A percentile compares a stretch with the other conserved stretches of the same genome.
These are phyloP conservation scores for Trichocomaceae sp. DNA, from an alignment of 2,329 filamentous ascomycete species.

Conservation along the genomic window DNA sequence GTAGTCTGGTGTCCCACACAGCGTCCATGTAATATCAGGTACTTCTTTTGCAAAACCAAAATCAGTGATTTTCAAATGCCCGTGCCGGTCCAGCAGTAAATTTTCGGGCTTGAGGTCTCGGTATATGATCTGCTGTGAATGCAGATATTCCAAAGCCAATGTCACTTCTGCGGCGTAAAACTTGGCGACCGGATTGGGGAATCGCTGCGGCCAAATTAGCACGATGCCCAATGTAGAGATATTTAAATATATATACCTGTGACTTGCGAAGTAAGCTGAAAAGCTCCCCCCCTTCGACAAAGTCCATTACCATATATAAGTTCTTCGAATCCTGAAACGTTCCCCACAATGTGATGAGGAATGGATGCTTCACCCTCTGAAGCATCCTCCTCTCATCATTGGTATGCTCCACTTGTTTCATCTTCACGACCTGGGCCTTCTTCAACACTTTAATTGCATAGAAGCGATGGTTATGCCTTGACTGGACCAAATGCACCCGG, in stretches of 20 bases:
- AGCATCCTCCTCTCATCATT: constrained; percentile 97
- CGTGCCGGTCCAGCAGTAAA: constrained; percentile 81
- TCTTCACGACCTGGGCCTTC: constrained; percentile 97
- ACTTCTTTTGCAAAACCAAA: constrained; percentile 98
- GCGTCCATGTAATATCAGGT: constrained; percentile 97
- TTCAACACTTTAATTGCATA: constrained; percentile 99
- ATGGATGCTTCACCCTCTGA: constrained; percentile 93
- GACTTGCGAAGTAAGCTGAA: constrained; percentile 95
- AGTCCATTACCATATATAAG: constrained; percentile 99
- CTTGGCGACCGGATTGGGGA: constrained; percentile 96
- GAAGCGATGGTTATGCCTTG: constrained; percentile 94
- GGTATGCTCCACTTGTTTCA: constrained; percentile 99
- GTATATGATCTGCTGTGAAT: constrained; percentile 94
- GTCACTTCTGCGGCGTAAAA: constrained; percentile 99
- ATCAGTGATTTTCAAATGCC: constrained; percentile 94
- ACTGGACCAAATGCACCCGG: constrained; percentile 91
- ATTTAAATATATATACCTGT: constrained; percentile 49
- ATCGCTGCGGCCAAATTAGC: constrained; percentile 57
- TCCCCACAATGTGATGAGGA: constrained; percentile 95
- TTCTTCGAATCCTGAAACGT: constrained; percentile 95
- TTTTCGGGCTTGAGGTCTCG: constrained; percentile 96
- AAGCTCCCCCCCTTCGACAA: constrained; percentile 95
- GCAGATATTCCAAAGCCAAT: constrained; percentile 88
- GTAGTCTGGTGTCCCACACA: constrained; percentile 96
- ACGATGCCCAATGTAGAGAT: not conserved